phyloP scores from a whole-genome alignment of 176 grass and related monocot species.

The Alloteropsis semialata region DNA sequence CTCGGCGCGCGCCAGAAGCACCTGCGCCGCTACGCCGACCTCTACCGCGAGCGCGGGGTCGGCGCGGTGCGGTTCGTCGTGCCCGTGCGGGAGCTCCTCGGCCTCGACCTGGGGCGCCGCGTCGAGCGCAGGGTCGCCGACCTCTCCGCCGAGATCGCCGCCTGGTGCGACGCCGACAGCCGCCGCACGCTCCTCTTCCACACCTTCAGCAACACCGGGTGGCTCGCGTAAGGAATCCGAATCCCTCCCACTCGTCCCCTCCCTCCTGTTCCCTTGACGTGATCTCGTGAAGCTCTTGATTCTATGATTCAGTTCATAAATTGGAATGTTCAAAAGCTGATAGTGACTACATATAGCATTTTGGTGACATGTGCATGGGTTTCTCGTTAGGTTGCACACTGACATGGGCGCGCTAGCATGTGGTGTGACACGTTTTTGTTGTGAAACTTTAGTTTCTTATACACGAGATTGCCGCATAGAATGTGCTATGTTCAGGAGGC shows the following conservation, averaged over 20 bases:
- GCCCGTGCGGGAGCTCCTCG: constrained; percentile 61
- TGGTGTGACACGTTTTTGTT: constrained; percentile 1
- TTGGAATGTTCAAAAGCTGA: not conserved
- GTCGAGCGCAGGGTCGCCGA: constrained; percentile 66
- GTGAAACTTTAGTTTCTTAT: constrained; percentile 4
- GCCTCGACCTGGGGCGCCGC: constrained; percentile 71
- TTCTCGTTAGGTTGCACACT: not conserved
- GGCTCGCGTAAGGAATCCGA: constrained; percentile 66
- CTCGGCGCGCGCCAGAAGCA: constrained; percentile 88
- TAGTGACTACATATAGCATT: not conserved
- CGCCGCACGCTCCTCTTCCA: constrained; percentile 80
- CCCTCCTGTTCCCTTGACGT: not conserved
- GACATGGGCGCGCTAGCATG: not conserved
- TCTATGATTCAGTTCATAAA: not conserved
- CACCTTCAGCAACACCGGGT: constrained; percentile 98
- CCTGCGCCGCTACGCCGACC: constrained; percentile 75
- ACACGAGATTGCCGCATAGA: not conserved
- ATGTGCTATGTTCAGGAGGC: not conserved
- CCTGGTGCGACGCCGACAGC: constrained; percentile 76
- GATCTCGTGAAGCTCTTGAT: not conserved
- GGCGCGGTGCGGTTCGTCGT: constrained; percentile 75
- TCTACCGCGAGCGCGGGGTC: constrained; percentile 76
- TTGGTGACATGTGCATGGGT: not conserved
- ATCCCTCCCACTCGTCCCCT: not conserved
- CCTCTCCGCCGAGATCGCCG: constrained; percentile 57